Evolutionary conservation across 148 eudicot species (phyloP).

Genomic region (Chenopodium quinoa): DNA sequence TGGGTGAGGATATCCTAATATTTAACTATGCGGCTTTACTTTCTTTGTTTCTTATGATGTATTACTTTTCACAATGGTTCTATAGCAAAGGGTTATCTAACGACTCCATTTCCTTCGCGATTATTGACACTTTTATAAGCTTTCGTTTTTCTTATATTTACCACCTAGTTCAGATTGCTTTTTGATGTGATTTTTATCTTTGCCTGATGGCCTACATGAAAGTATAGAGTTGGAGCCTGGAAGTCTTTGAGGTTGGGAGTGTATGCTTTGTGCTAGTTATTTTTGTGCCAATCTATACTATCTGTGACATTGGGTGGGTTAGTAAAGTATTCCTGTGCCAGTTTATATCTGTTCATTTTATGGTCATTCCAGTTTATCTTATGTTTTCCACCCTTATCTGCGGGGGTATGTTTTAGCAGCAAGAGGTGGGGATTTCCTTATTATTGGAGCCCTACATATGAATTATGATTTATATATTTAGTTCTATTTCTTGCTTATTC

Average conservation of each 20-base stretch:
- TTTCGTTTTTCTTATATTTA: not conserved
- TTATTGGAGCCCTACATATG: not conserved
- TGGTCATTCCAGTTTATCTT: not conserved
- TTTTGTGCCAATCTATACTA: not conserved
- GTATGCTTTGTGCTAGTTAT: not conserved
- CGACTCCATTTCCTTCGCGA: not conserved
- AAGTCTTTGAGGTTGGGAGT: not conserved
- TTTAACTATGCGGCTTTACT: constrained; percentile 5
- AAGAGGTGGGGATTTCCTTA: not conserved
- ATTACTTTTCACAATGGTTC: not conserved
- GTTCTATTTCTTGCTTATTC: not conserved
- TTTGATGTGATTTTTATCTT: not conserved
- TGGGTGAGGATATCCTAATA: constrained; percentile 48
- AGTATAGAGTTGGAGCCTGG: not conserved
- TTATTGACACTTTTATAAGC: not conserved
- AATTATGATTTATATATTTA: not conserved
- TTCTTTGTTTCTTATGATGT: not conserved
- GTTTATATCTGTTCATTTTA: not conserved
- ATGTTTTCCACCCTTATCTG: not conserved
- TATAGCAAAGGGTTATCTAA: not conserved
- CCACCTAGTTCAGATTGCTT: not conserved
- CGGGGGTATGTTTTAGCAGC: not conserved
- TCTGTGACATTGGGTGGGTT: not conserved
- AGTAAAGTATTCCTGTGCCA: not conserved
- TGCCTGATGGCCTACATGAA: not conserved